Percentiles rank a stretch among this genome's conserved stretches.
Conservation (phyloP, 179 eudicot species). For the Amaranthus tricolor region DNA sequence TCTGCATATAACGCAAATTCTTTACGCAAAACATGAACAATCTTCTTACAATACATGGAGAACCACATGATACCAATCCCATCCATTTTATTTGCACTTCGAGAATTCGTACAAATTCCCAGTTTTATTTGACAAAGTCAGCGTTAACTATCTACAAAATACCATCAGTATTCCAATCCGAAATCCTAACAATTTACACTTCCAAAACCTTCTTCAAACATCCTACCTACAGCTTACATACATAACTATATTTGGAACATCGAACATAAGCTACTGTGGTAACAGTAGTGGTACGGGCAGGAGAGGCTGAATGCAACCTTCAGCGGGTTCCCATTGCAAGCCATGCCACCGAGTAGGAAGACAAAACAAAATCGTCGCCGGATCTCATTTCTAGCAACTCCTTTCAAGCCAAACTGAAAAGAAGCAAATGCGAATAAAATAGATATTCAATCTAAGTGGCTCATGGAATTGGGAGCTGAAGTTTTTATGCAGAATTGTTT, state of each 20-base stretch:
- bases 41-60: neutral
- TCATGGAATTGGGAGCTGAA: conserved; percentile 15
- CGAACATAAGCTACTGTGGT: neutral
- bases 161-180: conserved; percentile 1
- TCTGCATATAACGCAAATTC: too few relatives aligned
- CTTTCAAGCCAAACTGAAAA: conserved; percentile 15
- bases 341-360: conserved; percentile 19
- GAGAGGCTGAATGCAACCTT: conserved; percentile 3
- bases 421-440: conserved; percentile 6
- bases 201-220: neutral
- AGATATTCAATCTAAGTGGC: conserved; percentile 20
- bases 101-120: neutral
- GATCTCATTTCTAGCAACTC: conserved; percentile 19
- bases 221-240: neutral
- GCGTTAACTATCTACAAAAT: neutral
- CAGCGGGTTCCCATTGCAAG: neutral
- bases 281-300: conserved; percentile 5
- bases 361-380: conserved; percentile 13
- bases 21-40: neutral
- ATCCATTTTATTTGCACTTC: neutral
- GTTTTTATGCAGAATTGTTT: conserved; percentile 14
- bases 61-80: neutral
- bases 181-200: neutral
- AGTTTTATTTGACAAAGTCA: neutral
- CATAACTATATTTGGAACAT: too few relatives aligned